Evolutionary conservation across 805 yeast species (phyloP), one percentile per base, ranked within the genome.

Genomic region (Ascoidea rubescens): DNA sequence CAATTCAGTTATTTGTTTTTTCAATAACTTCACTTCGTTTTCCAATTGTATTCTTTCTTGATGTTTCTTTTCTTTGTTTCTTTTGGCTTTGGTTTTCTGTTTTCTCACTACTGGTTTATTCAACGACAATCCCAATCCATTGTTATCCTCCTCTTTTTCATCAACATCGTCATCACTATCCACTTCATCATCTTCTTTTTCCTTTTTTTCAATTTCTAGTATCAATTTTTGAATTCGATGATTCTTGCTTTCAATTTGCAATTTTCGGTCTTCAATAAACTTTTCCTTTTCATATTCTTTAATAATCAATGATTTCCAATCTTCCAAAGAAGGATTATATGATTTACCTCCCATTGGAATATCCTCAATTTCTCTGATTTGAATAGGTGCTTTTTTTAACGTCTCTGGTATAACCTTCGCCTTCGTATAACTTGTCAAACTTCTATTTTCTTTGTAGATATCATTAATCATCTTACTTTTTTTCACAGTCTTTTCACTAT

Each of bases 311-410:
- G 66, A 67, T 59, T 80, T 79, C 99, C 99, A 93, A 31, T 85
- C 79, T 52, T 82, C 84, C 57, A 82, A 71, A 10, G 91, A 75
- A 31, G 99, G 99, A 63, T 93, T 93, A 63, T 88, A 93, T 2
- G 98, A 90, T 64, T 84, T 86, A 52, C 98, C 98, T 1, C 83
- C 93, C 59, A 83, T 82, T 10, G 96, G 89, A 4, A 80, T 53
- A 1, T 58, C 65, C 17, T 72, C 80, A 48, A 68, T 60, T n/a
- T 73, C 73, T 53, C 71, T 74, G 16, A 87, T 76, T 46, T 60
- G 59, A n/a, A 80, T 63, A 1, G 95, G 82, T 2, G 69, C 69
- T 37, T 68, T 65, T 48, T 65, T 71, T 57, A 81, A 59, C 2
- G 90, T 82, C 31, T 64, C 64, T 12, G 93, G 91, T 4, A 66